Evolutionary conservation across 345 rosid species (phyloP).

Genomic region (Limnanthes douglasii): DNA sequence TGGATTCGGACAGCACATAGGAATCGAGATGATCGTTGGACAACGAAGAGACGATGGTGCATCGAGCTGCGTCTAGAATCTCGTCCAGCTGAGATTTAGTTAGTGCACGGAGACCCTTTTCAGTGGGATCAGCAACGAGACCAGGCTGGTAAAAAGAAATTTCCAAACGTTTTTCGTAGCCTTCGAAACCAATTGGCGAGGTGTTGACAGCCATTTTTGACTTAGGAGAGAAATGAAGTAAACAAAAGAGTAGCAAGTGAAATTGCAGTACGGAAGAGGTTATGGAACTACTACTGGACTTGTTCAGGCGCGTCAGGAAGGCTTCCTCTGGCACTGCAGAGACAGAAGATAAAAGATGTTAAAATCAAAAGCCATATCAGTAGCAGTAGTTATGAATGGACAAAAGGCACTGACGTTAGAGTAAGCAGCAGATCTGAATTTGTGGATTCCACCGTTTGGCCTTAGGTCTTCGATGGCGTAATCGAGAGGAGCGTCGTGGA

Average conservation of each 20-base stretch:
- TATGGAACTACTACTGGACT: background rate
- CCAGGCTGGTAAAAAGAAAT: constrained; percentile 20
- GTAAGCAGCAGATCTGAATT: constrained; percentile 81
- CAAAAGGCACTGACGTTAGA: constrained; percentile 35
- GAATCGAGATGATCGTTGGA: constrained; percentile 23
- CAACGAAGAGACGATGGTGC: constrained; percentile 26
- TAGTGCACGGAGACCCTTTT: constrained; percentile 20
- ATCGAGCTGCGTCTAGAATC: constrained; percentile 24
- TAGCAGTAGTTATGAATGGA: too few relatives aligned
- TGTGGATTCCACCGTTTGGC: constrained; percentile 73
- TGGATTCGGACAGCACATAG: constrained; percentile 31
- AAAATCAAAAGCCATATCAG: background rate
- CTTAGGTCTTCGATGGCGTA: constrained; percentile 89
- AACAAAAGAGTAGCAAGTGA: too few relatives aligned
- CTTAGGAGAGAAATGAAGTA: constrained; percentile 2
- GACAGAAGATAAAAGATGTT: background rate
- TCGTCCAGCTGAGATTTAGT: constrained; percentile 20
- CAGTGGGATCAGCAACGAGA: constrained; percentile 15
- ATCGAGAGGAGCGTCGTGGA: constrained; percentile 68
- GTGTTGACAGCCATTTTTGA: constrained; percentile 22
- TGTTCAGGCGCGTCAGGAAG: constrained; percentile 54
- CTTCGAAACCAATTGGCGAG: constrained; percentile 47
- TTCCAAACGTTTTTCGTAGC: constrained; percentile 32
- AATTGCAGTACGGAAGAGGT: too few relatives aligned
- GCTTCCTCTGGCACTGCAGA: constrained; percentile 65